A percentile compares a stretch with the other conserved stretches of the same genome.
Evolutionary conservation across 768 basidiomycete genomes (phyloP).

Genomic region (Tylopilus subfusipes): DNA sequence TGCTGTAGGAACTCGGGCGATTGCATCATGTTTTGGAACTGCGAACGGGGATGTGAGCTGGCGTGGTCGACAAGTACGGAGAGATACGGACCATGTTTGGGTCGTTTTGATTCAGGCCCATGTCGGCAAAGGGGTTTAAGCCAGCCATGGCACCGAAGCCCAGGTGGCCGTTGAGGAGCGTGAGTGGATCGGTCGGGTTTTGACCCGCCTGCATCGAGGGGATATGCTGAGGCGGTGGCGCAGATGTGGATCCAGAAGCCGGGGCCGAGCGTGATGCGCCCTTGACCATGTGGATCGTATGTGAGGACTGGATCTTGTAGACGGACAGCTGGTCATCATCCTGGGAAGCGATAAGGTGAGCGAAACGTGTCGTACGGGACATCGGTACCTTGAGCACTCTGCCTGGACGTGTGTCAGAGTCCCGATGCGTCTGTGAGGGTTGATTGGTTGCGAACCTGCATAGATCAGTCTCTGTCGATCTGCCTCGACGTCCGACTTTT

Average conservation of each 20-base stretch:
- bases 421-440: background rate
- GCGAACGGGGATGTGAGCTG: background rate
- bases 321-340: conserved; percentile 78
- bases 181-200: conserved; percentile 83
- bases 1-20: conserved; percentile 82
- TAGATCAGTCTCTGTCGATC: conserved; percentile 91
- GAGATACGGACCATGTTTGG: conserved; percentile 78
- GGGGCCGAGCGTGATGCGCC: conserved; percentile 52
- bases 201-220: conserved; percentile 92
- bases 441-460: conserved; percentile 54
- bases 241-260: conserved; percentile 37
- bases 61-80: no score
- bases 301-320: conserved; percentile 88
- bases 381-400: conserved; percentile 64
- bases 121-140: conserved; percentile 87
- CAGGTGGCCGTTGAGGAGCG: conserved; percentile 72
- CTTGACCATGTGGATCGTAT: conserved; percentile 95
- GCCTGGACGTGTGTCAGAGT: conserved; percentile 36
- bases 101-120: conserved; percentile 89
- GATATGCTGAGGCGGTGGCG: conserved; percentile 42
- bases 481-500: conserved; percentile 79
- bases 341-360: conserved; percentile 35
- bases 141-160: conserved; percentile 80
- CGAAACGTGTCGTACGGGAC: background rate
- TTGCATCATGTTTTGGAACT: conserved; percentile 85